Evolutionary conservation across 2,329 filamentous ascomycete genomes (phyloP), one percentile per base, ranked within the genome.

Genomic region (Colletotrichum liaoningense): DNA sequence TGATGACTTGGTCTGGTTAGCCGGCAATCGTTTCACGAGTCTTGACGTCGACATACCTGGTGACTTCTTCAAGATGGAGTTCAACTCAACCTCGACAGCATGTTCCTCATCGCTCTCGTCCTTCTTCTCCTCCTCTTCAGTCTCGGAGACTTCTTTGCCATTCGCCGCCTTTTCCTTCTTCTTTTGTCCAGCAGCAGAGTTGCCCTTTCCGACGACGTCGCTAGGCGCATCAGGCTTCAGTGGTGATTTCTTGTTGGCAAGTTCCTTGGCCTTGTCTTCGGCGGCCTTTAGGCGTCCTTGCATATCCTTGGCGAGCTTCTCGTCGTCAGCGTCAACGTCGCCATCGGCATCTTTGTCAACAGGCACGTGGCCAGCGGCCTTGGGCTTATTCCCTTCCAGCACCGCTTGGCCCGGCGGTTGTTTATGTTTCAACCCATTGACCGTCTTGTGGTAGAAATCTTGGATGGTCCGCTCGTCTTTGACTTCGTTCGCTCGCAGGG

Each of bases 31-130:
- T 69, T 19, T 19, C 66, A 26, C 28, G 38, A n/a, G 33, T 30
- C 59, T 4, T 14, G 19, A 24, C 14, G 30, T 8, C 22, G 26
- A 46, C 90, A 77, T 90, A 97, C 95, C 92, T 19, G 96, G 95
- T 3, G 94, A 92, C 79, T 92, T 93, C 85, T 95, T 97, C 76
- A 98, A 83, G 62, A 98, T 97, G 8, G 83, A 82, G 79, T 95
- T 93, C 75, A 98, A 83, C 81, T 95, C 94, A 22, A 85, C 84
- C 80, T 95, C 92, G 2, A 93, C 90, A 68, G 91, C 88, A 68
- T 90, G 87, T 67, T 92, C 89, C 74, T 92, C 88, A 35, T 88
- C 84, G 14, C 88, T 88, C 80, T 91, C 87, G 33, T 83, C 79
- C 73, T 85, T 82, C 62, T 85, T 82, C 74, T 81, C 79, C 35